These are phyloP conservation scores for Stephanocyclus meneghinianus DNA, from an alignment of 352 stramenopile species.

Conservation along the genomic window DNA sequence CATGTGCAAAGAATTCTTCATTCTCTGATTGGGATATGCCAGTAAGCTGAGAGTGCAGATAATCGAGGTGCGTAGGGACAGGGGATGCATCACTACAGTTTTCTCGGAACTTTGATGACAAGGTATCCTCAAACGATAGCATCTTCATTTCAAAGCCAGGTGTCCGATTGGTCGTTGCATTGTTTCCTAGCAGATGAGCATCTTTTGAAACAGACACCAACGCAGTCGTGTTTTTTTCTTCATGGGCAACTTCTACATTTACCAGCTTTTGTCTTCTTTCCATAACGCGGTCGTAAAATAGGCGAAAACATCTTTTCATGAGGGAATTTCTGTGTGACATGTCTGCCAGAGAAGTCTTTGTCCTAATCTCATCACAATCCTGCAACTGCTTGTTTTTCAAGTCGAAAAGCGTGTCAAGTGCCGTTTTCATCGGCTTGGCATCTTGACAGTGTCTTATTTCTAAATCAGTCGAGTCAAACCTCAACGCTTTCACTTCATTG, in stretches of 20 bases:
- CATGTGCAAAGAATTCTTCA: neutral
- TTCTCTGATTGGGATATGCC: neutral
- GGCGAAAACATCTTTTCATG: neutral
- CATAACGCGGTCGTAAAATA: neutral
- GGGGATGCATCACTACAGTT: neutral
- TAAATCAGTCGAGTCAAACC: neutral
- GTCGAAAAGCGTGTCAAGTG: neutral
- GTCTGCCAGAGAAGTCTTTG: neutral
- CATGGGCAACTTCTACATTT: neutral
- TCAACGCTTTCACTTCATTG: neutral
- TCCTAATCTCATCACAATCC: neutral
- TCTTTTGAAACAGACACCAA: neutral
- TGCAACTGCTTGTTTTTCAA: constrained; percentile 2
- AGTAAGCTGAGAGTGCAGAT: neutral
- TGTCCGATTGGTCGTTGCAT: neutral
- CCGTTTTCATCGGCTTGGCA: neutral
- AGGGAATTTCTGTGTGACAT: neutral
- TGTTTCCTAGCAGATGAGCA: neutral
- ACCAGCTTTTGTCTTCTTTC: neutral
- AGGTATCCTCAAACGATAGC: neutral
- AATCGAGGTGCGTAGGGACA: neutral
- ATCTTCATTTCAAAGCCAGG: neutral
- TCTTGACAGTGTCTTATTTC: neutral
- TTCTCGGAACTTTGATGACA: constrained; percentile 6
- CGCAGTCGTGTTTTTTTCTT: neutral